Percentiles rank a stretch among this genome's conserved stretches.
These are phyloP conservation scores for Drechslerella dactyloides DNA, from an alignment of 2,329 filamentous ascomycete species.

Conservation along the genomic window DNA sequence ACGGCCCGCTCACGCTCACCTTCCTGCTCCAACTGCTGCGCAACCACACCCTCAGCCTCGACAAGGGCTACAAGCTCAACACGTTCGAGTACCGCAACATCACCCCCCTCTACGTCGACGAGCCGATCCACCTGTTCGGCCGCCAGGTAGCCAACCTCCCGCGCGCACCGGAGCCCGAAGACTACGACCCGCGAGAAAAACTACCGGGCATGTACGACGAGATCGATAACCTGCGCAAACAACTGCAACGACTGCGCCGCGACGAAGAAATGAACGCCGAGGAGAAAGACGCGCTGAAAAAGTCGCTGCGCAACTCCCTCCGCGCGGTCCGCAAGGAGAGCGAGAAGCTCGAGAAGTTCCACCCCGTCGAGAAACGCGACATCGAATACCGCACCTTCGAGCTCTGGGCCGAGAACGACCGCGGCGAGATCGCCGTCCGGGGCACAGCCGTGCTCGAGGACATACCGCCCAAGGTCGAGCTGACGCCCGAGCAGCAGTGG, in stretches of 20 bases:
- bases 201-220: constrained; percentile 38
- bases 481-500: constrained; percentile 46
- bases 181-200: constrained; percentile 28
- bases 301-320: constrained; percentile 11
- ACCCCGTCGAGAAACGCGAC: constrained; percentile 21
- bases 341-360: constrained; percentile 39
- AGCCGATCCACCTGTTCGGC: constrained; percentile 74
- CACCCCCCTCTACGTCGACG: constrained; percentile 77
- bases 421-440: constrained; percentile 25
- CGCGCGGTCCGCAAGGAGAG: constrained; percentile 4
- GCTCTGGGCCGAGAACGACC: constrained; percentile 45
- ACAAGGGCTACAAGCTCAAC: constrained; percentile 59
- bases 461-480: constrained; percentile 24
- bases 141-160: constrained; percentile 58
- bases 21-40: constrained; percentile 75
- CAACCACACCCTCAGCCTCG: constrained; percentile 61
- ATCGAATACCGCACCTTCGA: constrained; percentile 40
- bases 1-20: constrained; percentile 81
- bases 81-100: constrained; percentile 80
- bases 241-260: background rate
- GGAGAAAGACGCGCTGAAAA: constrained; percentile 5
- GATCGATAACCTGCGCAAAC: constrained; percentile 29
- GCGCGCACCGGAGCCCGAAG: background rate
- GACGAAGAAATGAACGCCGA: background rate
- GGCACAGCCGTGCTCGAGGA: constrained; percentile 43